These are phyloP conservation scores for Pseudonitzschia delicatissima DNA, from an alignment of 108 stramenopile genomes.

Conservation along the genomic window DNA sequence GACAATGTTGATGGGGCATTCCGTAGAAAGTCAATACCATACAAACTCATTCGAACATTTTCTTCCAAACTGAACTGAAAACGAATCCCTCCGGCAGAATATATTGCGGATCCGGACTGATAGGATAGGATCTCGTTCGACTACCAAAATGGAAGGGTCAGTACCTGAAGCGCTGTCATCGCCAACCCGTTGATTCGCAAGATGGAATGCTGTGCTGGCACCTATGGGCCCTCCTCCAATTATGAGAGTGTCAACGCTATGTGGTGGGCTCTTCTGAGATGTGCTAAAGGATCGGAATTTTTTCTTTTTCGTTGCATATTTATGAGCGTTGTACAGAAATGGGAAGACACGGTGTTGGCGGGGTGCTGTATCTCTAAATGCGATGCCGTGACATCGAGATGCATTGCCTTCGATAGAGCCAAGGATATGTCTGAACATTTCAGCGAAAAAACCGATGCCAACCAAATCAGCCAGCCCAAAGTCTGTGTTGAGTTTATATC, in stretches of 20 bases:
- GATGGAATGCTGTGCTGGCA: slow-evolving; percentile 60
- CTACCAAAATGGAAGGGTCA: slow-evolving; percentile 33
- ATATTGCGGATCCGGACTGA: slow-evolving; percentile 44
- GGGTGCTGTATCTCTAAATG: too few relatives aligned
- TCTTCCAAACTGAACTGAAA: slow-evolving; percentile 61
- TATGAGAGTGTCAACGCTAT: slow-evolving; percentile 44
- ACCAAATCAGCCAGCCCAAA: too few relatives aligned
- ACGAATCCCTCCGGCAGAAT: slow-evolving; percentile 70
- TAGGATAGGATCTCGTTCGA: slow-evolving; percentile 73
- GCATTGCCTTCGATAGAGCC: too few relatives aligned
- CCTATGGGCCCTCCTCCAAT: slow-evolving; percentile 73
- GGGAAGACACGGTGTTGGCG: too few relatives aligned
- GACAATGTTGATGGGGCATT: not conserved
- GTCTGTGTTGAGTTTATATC: too few relatives aligned
- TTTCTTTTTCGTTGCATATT: too few relatives aligned
- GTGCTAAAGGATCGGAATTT: too few relatives aligned
- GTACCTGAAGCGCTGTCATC: not conserved
- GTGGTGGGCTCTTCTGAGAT: too few relatives aligned
- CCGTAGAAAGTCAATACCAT: slow-evolving; percentile 64
- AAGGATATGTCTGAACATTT: too few relatives aligned
- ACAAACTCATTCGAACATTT: slow-evolving; percentile 69
- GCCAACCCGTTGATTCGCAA: slow-evolving; percentile 23
- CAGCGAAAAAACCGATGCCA: too few relatives aligned
- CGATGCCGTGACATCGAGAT: too few relatives aligned
- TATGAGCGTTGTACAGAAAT: too few relatives aligned